phyloP scores from a whole-genome alignment of 495 filamentous ascomycete genomes.

The Aspergillus ellipticus region DNA sequence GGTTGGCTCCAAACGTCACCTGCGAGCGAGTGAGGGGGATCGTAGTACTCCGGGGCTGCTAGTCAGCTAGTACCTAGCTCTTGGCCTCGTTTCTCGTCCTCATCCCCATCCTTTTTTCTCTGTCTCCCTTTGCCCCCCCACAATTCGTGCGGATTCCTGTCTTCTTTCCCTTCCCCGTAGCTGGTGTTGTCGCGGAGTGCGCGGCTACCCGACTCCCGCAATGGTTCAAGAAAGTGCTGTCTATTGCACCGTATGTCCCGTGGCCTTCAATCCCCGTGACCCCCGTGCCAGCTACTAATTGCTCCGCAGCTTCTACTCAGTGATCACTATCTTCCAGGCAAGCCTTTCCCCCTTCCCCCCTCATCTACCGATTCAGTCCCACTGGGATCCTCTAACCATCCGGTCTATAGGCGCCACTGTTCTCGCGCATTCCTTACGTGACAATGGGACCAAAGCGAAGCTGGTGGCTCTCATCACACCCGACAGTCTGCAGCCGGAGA shows the following conservation, averaged over 20 bases:
- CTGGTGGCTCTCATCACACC: slow-evolving; percentile 79
- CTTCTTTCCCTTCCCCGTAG: background rate
- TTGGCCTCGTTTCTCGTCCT: slow-evolving; percentile 5
- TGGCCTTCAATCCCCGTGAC: too few relatives aligned
- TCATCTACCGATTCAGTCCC: background rate
- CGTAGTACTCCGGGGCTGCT: background rate
- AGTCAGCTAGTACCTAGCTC: background rate
- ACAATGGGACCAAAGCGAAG: slow-evolving; percentile 83
- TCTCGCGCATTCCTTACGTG: slow-evolving; percentile 89
- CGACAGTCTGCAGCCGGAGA: slow-evolving; percentile 66
- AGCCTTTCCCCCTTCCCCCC: slow-evolving; percentile 9
- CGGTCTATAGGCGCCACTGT: slow-evolving; percentile 73
- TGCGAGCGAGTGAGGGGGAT: slow-evolving; percentile 1
- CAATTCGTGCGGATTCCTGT: slow-evolving; percentile 1
- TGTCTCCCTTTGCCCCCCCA: background rate
- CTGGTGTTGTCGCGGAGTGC: background rate
- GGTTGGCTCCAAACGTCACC: slow-evolving; percentile 17
- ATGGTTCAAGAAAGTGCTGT: slow-evolving; percentile 40
- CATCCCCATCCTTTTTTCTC: background rate
- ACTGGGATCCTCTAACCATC: slow-evolving; percentile 22
- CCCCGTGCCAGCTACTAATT: slow-evolving; percentile 19
- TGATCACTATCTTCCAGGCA: slow-evolving; percentile 88
- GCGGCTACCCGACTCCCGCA: slow-evolving; percentile 11
- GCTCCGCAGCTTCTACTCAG: slow-evolving; percentile 73
- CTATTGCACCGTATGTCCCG: slow-evolving; percentile 54